Base-by-base conservation (phyloP, 1,284 basidiomycete genomes). In the Irpex sp. region DNA sequence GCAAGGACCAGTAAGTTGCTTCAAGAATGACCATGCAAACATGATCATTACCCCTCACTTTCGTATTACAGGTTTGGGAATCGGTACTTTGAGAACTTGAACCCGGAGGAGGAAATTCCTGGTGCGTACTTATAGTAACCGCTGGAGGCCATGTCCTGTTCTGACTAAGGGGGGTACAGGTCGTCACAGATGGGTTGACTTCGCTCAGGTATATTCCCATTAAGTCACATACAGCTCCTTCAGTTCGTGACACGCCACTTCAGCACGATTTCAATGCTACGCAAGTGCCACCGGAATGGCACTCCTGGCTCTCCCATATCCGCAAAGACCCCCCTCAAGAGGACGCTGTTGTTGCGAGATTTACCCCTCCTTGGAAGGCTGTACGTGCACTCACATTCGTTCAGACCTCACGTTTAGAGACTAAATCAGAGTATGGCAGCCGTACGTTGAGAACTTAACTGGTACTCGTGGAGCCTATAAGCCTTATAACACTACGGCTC, bases 151-250 rank as follows among this genome's bases (percentile, higher is more conserved):
- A 33, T 45, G 2, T 18, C 42, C 39, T 51, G 4, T 14, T 10
- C 48, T 51, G 48, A 51, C 18, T 51, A 51, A 4, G 48, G 4
- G 10, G 9, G 21, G 16, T 36, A 57, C 66, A 93, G 93, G 93
- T 69, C 91, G 94, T 69, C 93, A 95, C 73, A 84, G 94, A 74
- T 96, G 94, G 95, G 88, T 97, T 53, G 95, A 96, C 78, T 94
- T 85, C 70, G 82, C 88, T 39, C 93, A 95, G 78, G 90, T 91
- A 65, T 62, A 80, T 63, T 6, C 5, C 36, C 12, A 42, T 3
- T 28, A 19, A 33, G 14, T 19, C 14, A 23, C 18, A 33, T 33
- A 7, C 23, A 55, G 33, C 28, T 19, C 19, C 14, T n/a, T 42
- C 19, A 16, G 9, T 14, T 42, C 18, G 10, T 57, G n/a, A 57